Evolutionary conservation across 257 asterid species (phyloP), one percentile per base, ranked within the genome.

Genomic region (Mentha longifolia): DNA sequence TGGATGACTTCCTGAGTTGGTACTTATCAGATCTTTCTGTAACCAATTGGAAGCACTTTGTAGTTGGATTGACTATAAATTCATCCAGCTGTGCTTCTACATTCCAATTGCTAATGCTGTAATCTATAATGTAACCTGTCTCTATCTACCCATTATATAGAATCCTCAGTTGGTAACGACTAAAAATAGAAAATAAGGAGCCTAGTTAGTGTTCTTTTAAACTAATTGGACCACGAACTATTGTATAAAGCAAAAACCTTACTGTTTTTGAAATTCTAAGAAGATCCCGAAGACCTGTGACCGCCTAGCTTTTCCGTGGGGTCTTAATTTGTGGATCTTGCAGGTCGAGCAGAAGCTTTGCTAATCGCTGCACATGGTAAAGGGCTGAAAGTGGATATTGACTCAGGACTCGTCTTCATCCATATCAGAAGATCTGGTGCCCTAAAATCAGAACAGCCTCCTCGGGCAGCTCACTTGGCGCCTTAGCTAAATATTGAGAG

Each of bases 321-420:
- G n/a, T 41, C 49, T 50, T 59, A 20, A 41, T 67, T 62, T 9
- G 54, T 71, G 61, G 57, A 56, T 59, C 28, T 45, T 78, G 78
- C 87, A 91, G 97, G 97, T 31, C 90, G 97, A 63, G 96, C 97
- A 19, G 96, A 91, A 82, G 97, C 97, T 76, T 83, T 89, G 57
- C 87, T 89, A 35, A 89, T 91, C 35, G 95, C 97, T 86, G 97
- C 96, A 22, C 88, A 85, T 65, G 97, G 97, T 46, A 85, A 84
- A 85, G 91, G 91, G 72, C 68, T 87, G 69, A 85, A 81, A 74
- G 43, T 70, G 67, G 70, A 67, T 63, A 43, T 50, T 14, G 80
- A 67, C 56, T 42, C 86, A 7, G 80, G 80, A 69, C 68, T 37
- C 3, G 31, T 28, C 86, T 61, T 62, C 76, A n/a, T 60, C 58